These are phyloP conservation scores for Gaillardinia entomophila DNA, from an alignment of 805 yeast genomes.

Conservation along the genomic window DNA sequence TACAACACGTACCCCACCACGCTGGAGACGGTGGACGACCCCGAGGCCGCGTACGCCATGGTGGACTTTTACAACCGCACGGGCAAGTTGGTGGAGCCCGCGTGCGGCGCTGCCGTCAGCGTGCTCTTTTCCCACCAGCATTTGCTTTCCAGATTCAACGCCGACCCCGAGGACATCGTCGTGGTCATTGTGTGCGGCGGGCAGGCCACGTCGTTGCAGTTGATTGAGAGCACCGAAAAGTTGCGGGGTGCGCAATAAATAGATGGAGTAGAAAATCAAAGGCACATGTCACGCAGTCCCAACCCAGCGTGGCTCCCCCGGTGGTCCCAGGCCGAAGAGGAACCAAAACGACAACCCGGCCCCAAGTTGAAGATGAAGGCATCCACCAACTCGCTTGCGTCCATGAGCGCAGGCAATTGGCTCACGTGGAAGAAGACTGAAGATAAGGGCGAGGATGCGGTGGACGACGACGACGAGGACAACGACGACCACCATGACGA, in stretches of 20 bases:
- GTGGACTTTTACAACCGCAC: constrained; percentile 17
- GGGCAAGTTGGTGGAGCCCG: constrained; percentile 22
- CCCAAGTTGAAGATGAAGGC: constrained; percentile 9
- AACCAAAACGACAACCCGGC: not conserved
- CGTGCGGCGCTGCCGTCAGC: constrained; percentile 26
- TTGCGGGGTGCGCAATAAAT: not conserved
- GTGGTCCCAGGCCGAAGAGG: not conserved
- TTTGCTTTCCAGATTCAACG: constrained; percentile 9
- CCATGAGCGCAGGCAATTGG: constrained; percentile 23
- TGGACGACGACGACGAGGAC: constrained; percentile 5
- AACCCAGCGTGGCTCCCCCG: not conserved
- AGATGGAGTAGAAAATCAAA: not conserved
- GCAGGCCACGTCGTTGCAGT: constrained; percentile 5
- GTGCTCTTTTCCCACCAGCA: constrained; percentile 9
- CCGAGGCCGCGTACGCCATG: constrained; percentile 17
- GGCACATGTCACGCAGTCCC: not conserved
- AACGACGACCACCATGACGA: constrained; percentile 22
- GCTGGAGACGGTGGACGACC: constrained; percentile 16
- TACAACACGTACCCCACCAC: constrained; percentile 11
- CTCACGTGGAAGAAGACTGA: constrained; percentile 15
- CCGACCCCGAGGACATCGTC: constrained; percentile 16
- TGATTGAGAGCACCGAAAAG: constrained; percentile 7
- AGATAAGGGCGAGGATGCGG: constrained; percentile 3
- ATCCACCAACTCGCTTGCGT: constrained; percentile 18
- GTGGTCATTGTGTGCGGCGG: constrained; percentile 28